Evolutionary conservation across 305 asterid genomes (phyloP).

Genomic region (Solanum chacoense): DNA sequence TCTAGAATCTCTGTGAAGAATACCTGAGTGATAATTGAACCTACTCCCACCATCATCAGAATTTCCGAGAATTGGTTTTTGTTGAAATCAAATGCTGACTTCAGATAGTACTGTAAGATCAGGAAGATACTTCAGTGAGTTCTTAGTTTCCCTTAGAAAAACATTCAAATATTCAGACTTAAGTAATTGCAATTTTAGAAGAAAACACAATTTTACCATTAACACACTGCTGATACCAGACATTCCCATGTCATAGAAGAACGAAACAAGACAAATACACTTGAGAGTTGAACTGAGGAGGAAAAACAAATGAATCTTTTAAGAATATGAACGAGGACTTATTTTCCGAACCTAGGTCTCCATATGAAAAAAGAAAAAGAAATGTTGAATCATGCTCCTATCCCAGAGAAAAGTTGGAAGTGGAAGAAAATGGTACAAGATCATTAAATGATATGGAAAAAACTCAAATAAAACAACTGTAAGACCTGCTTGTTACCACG

Average conservation of each 20-base stretch:
- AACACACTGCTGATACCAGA: constrained; percentile 74
- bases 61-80: constrained; percentile 88
- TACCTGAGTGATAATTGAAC: constrained; percentile 94
- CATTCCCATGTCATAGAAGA: constrained; percentile 94
- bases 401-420: neutral
- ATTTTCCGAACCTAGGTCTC: neutral
- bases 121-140: neutral
- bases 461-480: neutral
- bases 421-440: neutral
- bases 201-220: constrained; percentile 32
- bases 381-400: neutral
- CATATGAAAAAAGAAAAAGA: neutral
- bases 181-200: neutral
- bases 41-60: constrained; percentile 78
- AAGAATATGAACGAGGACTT: constrained; percentile 5
- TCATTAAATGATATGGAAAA: neutral
- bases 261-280: constrained; percentile 54
- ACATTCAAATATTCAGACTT: neutral
- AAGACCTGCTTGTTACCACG: constrained; percentile 65
- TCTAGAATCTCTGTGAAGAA: neutral
- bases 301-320: constrained; percentile 2
- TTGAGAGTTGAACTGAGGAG: constrained; percentile 56
- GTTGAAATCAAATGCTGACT: constrained; percentile 70
- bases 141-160: neutral
- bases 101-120: constrained; percentile 70